Percentiles rank a stretch among this genome's conserved stretches.
Conservation (phyloP, 257 asterid genomes). For the Gentiana dahurica region DNA sequence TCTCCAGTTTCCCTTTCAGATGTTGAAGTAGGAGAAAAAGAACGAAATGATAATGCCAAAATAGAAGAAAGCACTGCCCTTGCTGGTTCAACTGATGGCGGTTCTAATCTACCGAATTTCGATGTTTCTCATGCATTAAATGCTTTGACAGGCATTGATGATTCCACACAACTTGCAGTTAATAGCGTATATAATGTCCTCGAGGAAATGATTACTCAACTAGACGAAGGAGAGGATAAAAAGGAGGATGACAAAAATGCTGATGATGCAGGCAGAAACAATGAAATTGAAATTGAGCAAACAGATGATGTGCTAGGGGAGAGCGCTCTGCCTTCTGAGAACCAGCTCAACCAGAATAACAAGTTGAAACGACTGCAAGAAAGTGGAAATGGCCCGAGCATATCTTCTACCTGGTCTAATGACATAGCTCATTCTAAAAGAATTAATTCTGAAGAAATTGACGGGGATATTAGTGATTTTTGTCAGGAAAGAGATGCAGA, state of each 20-base stretch:
- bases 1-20: constrained; percentile 39
- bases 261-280: constrained; percentile 15
- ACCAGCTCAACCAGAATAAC: constrained; percentile 13
- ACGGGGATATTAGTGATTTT: constrained; percentile 10
- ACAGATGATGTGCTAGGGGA: constrained; percentile 20
- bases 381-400: constrained; percentile 11
- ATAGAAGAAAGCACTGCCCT: constrained; percentile 34
- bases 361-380: constrained; percentile 22
- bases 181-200: constrained; percentile 75
- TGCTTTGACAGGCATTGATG: constrained; percentile 82
- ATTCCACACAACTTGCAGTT: constrained; percentile 92
- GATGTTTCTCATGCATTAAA: constrained; percentile 72
- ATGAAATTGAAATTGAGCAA: constrained; percentile 10
- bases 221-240: constrained; percentile 41
- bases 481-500: constrained; percentile 13
- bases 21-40: constrained; percentile 27
- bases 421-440: constrained; percentile 16
- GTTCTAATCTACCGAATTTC: constrained; percentile 39
- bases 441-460: constrained; percentile 13
- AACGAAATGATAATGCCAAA: constrained; percentile 29
- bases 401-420: constrained; percentile 20
- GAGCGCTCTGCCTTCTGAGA: constrained; percentile 18
- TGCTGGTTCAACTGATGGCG: constrained; percentile 24
- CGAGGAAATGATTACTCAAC: constrained; percentile 73
- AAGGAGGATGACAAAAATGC: constrained; percentile 25